Base-by-base conservation (phyloP, 805 yeast genomes). In the Candida parachauliodes region DNA sequence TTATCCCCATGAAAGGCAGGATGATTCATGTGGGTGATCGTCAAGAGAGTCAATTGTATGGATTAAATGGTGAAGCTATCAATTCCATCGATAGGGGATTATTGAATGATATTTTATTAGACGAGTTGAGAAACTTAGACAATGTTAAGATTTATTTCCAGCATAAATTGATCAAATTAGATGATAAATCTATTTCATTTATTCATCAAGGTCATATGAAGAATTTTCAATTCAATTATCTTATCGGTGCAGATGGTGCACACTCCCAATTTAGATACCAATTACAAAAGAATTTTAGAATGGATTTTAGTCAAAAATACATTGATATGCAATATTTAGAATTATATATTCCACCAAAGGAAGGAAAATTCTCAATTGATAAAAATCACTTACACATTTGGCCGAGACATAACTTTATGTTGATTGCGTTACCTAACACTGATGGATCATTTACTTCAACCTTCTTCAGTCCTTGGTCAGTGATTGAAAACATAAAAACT, bases 381-480 rank as follows among this genome's bases (percentile, higher is more conserved):
- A 81, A 88, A 6, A 79, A 86, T 59, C 88, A 86, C 55, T 69
- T 89, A 36, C 97, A 89, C 52, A 86, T 89, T 32, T 89, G 97
- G 97, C 97, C 97, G 3, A 68, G 96, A 32, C 76, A 80, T 41
- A 71, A 84, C 37, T 86, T 69, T 55, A 89, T 89, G 97, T 71
- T 89, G 48, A 89, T 89, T 51, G 96, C 96, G 0, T 69, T 89
- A 41, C 85, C 97, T 8, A 89, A 89, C 48, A 58, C 63, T 17
- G 95, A 86, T 55, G 93, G 91, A 0, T 81, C 95, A 5, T 89
- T 88, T 59, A 89, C 96, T 0, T 81, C 87, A 1, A 89, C 97
- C 0, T 80, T 88, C 47, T 89, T 89, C 65, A 88, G 87, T 8
- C 87, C 96, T 1, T 81, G 88, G 81, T 52, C 61, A 4, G 52